A percentile compares a stretch with the other conserved stretches of the same genome.
Evolutionary conservation across 2,329 filamentous ascomycete species (phyloP).

Genomic region (Lachnellula cervina): DNA sequence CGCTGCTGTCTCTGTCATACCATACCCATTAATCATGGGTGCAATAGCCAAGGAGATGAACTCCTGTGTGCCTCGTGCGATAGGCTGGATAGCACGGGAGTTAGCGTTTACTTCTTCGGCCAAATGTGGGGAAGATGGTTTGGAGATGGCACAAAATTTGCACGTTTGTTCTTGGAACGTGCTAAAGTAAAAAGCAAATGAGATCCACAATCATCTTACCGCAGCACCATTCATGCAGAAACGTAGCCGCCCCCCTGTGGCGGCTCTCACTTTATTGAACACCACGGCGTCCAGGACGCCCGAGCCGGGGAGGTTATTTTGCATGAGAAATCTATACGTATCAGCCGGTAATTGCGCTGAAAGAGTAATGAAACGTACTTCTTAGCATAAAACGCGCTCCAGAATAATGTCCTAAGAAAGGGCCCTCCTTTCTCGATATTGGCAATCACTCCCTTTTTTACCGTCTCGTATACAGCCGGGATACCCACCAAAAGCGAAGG

Average conservation of each 20-base stretch:
- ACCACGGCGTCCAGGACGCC: constrained; percentile 72
- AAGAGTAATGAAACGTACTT: constrained; percentile 43
- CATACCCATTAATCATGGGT: constrained; percentile 90
- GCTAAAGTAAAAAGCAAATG: too few species aligned
- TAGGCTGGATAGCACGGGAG: constrained; percentile 41
- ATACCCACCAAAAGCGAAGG: constrained; percentile 89
- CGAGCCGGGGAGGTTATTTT: constrained; percentile 56
- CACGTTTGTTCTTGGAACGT: too few species aligned
- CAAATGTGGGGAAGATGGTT: too few species aligned
- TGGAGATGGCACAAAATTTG: too few species aligned
- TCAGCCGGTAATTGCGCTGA: constrained; percentile 29
- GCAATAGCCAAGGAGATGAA: constrained; percentile 88
- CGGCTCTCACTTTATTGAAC: constrained; percentile 82
- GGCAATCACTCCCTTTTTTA: constrained; percentile 83
- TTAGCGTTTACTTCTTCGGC: too few species aligned
- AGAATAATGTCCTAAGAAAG: constrained; percentile 71
- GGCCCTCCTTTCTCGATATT: constrained; percentile 67
- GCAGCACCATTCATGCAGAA: constrained; percentile 92
- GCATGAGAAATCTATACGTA: constrained; percentile 43
- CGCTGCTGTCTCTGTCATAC: constrained; percentile 84
- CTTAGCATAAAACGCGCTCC: constrained; percentile 55
- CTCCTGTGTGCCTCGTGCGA: constrained; percentile 76
- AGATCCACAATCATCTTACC: too few species aligned
- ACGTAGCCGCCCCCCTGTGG: constrained; percentile 79
- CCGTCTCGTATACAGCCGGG: constrained; percentile 91